A percentile compares a stretch with the other conserved stretches of the same genome.
phyloP scores from a whole-genome alignment of 2,329 filamentous ascomycete species.

The Aspergillus sp. region DNA sequence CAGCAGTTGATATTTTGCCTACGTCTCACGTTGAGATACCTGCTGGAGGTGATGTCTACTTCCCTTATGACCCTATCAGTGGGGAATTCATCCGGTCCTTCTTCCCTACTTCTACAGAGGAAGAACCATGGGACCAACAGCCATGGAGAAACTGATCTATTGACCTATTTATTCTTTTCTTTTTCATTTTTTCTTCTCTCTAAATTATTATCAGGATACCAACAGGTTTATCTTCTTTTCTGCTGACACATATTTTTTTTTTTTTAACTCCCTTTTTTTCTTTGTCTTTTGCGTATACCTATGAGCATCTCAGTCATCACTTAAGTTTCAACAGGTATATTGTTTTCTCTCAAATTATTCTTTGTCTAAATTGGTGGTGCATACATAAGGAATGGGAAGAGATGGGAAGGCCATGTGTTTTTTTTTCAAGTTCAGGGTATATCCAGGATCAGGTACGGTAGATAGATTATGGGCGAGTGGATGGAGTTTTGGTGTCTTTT shows the following conservation, averaged over 20 bases:
- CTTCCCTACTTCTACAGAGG: slow-evolving; percentile 25
- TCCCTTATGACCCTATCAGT: slow-evolving; percentile 36
- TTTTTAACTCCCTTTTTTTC: neutral
- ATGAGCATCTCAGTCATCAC: no score
- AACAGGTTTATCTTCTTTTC: neutral
- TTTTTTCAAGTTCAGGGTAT: no score
- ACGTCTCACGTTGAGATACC: neutral
- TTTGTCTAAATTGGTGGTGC: no score
- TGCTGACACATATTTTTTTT: slow-evolving; percentile 1
- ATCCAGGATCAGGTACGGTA: no score
- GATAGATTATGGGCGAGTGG: no score
- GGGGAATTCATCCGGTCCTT: slow-evolving; percentile 37
- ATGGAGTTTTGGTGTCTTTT: no score
- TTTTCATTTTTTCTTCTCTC: neutral
- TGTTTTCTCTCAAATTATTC: no score
- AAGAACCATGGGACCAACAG: slow-evolving; percentile 3
- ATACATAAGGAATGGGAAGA: no score
- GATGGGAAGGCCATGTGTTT: no score
- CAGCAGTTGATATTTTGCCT: neutral
- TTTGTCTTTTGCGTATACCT: no score
- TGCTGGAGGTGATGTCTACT: slow-evolving; percentile 22
- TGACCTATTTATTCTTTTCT: neutral
- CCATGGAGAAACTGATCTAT: neutral
- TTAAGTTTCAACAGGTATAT: no score
- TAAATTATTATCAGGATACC: no score